Percentiles rank a stretch among this genome's conserved stretches.
Evolutionary conservation across 495 filamentous ascomycete genomes (phyloP).

Genomic region (Xanthoparmelia taractica): DNA sequence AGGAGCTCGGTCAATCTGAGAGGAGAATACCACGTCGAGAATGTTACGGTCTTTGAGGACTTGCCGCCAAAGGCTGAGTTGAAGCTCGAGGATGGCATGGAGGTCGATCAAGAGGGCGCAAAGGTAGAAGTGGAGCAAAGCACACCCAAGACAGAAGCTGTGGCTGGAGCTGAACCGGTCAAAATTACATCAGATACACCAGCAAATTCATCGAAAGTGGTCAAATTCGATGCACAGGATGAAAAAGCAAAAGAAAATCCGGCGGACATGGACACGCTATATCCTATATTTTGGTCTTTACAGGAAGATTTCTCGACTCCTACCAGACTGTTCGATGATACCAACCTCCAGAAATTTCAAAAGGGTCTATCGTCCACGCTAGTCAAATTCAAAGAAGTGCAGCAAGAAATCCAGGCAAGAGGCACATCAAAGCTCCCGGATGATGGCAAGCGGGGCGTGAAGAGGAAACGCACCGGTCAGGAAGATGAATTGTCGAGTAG

Average conservation of each 20-base stretch:
- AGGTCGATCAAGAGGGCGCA: slow-evolving; percentile 42
- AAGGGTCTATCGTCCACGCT: slow-evolving; percentile 68
- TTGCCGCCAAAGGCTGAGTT: slow-evolving; percentile 1
- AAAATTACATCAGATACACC: slow-evolving; percentile 28
- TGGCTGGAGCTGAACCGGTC: slow-evolving; percentile 31
- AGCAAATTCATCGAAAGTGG: slow-evolving; percentile 36
- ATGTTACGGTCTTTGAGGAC: slow-evolving; percentile 80
- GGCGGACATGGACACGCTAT: slow-evolving; percentile 64
- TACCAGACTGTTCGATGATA: slow-evolving; percentile 63
- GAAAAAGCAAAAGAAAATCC: slow-evolving; percentile 34
- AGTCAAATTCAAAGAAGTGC: slow-evolving; percentile 67
- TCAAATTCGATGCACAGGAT: slow-evolving; percentile 44
- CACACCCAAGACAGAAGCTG: slow-evolving; percentile 22
- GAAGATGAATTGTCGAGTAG: slow-evolving; percentile 57
- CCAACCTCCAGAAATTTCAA: slow-evolving; percentile 69
- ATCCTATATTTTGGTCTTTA: slow-evolving; percentile 89
- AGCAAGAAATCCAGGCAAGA: slow-evolving; percentile 53
- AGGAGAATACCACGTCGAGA: slow-evolving; percentile 92
- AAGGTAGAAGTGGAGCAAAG: slow-evolving; percentile 24
- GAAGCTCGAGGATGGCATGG: slow-evolving; percentile 37
- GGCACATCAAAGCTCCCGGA: slow-evolving; percentile 47
- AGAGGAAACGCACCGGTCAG: slow-evolving; percentile 61
- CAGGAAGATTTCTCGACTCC: slow-evolving; percentile 90
- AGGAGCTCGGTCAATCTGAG: slow-evolving; percentile 94
- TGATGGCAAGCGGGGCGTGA: slow-evolving; percentile 54